Percentiles rank a stretch among this genome's conserved stretches.
These are phyloP conservation scores for Micractinium conductrix DNA, from an alignment of 139 green algal species.

Conservation along the genomic window DNA sequence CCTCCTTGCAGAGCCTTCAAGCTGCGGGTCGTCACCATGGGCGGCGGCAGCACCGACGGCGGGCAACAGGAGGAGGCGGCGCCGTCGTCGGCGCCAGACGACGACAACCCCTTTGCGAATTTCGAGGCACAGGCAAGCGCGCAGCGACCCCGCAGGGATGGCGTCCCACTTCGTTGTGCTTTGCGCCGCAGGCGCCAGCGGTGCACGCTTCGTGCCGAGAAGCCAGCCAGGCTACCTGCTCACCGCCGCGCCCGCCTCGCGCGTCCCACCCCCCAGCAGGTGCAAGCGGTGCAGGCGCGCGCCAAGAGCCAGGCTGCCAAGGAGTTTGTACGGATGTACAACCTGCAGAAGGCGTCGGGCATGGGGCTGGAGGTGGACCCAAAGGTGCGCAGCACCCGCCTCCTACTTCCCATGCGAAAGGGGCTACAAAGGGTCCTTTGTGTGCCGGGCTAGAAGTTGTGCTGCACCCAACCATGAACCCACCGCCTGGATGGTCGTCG, in stretches of 20 bases:
- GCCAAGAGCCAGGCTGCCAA: constrained; percentile 33
- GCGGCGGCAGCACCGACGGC: neutral
- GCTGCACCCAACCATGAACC: too few species aligned
- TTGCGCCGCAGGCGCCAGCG: too few species aligned
- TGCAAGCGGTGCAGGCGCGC: constrained; percentile 22
- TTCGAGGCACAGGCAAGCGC: constrained; percentile 31
- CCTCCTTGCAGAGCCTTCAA: constrained; percentile 21
- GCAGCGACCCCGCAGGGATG: too few species aligned
- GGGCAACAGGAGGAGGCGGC: neutral
- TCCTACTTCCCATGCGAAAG: too few species aligned
- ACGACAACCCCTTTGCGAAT: neutral
- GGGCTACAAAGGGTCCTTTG: too few species aligned
- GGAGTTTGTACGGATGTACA: constrained; percentile 44
- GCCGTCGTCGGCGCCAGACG: neutral
- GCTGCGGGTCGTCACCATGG: constrained; percentile 14
- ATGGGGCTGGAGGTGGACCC: constrained; percentile 46
- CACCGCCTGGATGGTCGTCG: too few species aligned
- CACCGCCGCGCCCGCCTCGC: too few species aligned
- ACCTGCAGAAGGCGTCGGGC: constrained; percentile 38
- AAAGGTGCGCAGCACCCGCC: neutral
- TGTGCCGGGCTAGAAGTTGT: too few species aligned
- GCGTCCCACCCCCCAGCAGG: neutral
- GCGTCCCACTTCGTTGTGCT: too few species aligned
- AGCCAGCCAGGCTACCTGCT: too few species aligned
- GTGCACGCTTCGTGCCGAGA: too few species aligned